Percentiles rank a stretch among this genome's conserved stretches.
phyloP scores from a whole-genome alignment of 2,329 filamentous ascomycete genomes.

The Penicillium palitans region DNA sequence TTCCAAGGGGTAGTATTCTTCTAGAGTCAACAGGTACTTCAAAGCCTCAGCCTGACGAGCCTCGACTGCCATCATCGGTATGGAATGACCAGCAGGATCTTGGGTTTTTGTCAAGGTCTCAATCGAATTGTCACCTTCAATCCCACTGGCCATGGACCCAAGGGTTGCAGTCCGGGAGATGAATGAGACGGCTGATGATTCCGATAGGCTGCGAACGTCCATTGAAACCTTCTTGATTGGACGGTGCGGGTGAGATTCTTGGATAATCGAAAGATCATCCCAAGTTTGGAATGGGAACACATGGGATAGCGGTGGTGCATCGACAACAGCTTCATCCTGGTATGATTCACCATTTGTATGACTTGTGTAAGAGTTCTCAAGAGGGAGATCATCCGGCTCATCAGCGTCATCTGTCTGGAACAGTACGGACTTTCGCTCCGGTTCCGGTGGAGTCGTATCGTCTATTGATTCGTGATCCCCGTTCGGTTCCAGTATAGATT shows the following conservation, averaged over 20 bases:
- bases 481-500: conserved; percentile 74
- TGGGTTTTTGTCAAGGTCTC: conserved; percentile 61
- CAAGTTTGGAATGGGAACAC: conserved; percentile 87
- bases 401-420: conserved; percentile 41
- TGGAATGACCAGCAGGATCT: conserved; percentile 72
- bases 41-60: conserved; percentile 70
- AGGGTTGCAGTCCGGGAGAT: conserved; percentile 77
- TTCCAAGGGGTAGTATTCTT: conserved; percentile 70
- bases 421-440: conserved; percentile 30
- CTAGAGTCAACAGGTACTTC: conserved; percentile 74
- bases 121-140: conserved; percentile 85
- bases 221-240: conserved; percentile 79
- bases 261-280: conserved; percentile 45
- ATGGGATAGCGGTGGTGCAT: conserved; percentile 62
- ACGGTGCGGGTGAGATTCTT: conserved; percentile 44
- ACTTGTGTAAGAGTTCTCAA: conserved; percentile 26
- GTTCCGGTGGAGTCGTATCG: conserved; percentile 42
- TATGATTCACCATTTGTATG: conserved; percentile 20
- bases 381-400: conserved; percentile 24
- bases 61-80: conserved; percentile 83
- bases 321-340: conserved; percentile 20
- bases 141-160: conserved; percentile 68
- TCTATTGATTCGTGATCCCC: conserved; percentile 44
- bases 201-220: conserved; percentile 86
- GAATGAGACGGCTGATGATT: conserved; percentile 79